These are phyloP conservation scores for Populus nigra DNA, from an alignment of 345 rosid species.

Conservation along the genomic window DNA sequence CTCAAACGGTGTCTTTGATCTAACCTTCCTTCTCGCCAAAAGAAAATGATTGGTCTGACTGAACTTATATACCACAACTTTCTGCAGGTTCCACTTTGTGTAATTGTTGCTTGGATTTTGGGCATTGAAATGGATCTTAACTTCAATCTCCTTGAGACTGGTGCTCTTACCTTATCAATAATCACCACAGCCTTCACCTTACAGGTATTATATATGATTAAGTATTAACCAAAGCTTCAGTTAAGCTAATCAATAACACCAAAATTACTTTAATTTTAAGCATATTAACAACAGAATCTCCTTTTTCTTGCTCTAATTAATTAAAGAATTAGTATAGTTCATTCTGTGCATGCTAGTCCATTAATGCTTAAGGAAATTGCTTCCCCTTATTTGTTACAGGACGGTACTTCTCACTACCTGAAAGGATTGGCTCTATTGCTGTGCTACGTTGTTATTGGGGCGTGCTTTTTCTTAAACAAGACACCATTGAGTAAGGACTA, in stretches of 20 bases:
- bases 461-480: constrained; percentile 65
- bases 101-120: constrained; percentile 67
- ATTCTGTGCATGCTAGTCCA: background rate
- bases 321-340: background rate
- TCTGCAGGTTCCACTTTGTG: constrained; percentile 66
- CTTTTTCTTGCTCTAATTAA: background rate
- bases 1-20: background rate
- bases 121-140: constrained; percentile 81
- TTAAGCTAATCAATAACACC: background rate
- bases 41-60: background rate
- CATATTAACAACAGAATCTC: background rate
- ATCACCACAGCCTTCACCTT: constrained; percentile 69
- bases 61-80: background rate
- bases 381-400: constrained; percentile 38
- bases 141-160: constrained; percentile 78
- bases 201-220: constrained; percentile 43
- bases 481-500: constrained; percentile 46
- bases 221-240: background rate
- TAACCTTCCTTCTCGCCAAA: background rate
- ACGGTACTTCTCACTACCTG: constrained; percentile 90
- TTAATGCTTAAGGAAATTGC: background rate
- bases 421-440: constrained; percentile 69
- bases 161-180: constrained; percentile 66
- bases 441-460: constrained; percentile 68
- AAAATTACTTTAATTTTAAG: background rate